phyloP scores from a whole-genome alignment of 1,284 basidiomycete genomes.

The Sphaerobolus stellatus region DNA sequence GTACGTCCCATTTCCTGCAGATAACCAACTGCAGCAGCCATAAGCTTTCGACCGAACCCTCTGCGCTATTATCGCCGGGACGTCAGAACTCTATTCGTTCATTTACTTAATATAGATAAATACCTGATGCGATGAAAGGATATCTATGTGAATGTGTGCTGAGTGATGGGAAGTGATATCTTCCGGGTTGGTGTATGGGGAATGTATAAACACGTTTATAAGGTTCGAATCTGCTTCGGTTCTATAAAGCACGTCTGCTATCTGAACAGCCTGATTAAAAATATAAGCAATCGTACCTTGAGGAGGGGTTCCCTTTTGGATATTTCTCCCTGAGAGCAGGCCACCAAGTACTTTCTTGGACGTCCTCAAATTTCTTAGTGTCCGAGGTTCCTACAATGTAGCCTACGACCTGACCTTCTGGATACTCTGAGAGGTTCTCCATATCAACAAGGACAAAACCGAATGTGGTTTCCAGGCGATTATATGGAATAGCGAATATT shows the following conservation, averaged over 20 bases:
- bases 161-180: slow-evolving; percentile 54
- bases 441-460: slow-evolving; percentile 69
- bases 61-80: slow-evolving; percentile 30
- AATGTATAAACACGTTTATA: slow-evolving; percentile 47
- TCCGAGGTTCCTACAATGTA: slow-evolving; percentile 62
- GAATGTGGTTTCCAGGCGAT: slow-evolving; percentile 63
- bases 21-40: slow-evolving; percentile 49
- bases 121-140: slow-evolving; percentile 54
- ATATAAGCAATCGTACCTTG: background rate
- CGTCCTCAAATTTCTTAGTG: slow-evolving; percentile 55
- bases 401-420: slow-evolving; percentile 48
- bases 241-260: background rate
- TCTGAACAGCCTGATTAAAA: slow-evolving; percentile 22
- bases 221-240: slow-evolving; percentile 52
- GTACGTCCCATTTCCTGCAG: slow-evolving; percentile 44
- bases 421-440: slow-evolving; percentile 21
- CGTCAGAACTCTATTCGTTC: background rate
- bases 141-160: slow-evolving; percentile 68
- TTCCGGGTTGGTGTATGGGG: slow-evolving; percentile 46
- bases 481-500: slow-evolving; percentile 70
- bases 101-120: background rate
- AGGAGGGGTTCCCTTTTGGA: slow-evolving; percentile 24
- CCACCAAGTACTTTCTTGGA: slow-evolving; percentile 56
- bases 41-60: slow-evolving; percentile 62
- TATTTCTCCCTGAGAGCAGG: slow-evolving; percentile 55